Base-by-base conservation (phyloP, 768 basidiomycete genomes). In the Panaeolus papilionaceus region DNA sequence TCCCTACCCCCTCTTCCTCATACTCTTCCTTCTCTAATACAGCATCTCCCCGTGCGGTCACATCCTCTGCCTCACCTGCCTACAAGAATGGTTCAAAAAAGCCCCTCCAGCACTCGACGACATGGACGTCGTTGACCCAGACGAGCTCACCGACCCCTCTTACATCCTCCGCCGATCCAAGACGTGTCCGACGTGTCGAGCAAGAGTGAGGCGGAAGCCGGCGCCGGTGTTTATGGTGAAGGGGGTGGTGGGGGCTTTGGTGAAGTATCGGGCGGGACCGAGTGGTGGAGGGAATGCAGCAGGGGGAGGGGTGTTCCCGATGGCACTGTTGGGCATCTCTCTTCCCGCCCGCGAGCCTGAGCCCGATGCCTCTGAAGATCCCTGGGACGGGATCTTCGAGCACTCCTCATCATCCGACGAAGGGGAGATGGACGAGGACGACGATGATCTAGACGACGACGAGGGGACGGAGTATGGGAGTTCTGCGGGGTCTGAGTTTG, bases 31-130 rank as follows among this genome's bases (percentile, higher is more conserved):
- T 20, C 5, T 33, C 33, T 33, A 33, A 28, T 14, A 7, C 63
- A 92, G 92, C 1, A 81, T 93, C 51, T 85, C 90, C 0, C 92
- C 92, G 0, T 93, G 92, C 71, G 92, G 92, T 1, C 92, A 93
- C 70, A 84, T 91, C n/a, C 80, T 91, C n/a, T 93, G 92, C 66
- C 82, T 90, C 33, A 71, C 73, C 2, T 93, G 92, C 71, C 85
- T 93, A 9, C 89, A 91, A 75, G 87, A 89, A 71, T 93, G 92
- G 92, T 93, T 93, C 78, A 85, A 87, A 67, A 84, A 86, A 63
- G 90, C 91, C 3, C 91, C 91, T 3, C 77, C 91, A 1, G 74
- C 80, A 0, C 68, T 74, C 4, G 81, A 84, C 23, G 82, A 82
- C 63, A 73, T 76, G 64, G 80, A 81, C 40, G 14, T 23, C 20